Evolutionary conservation across 2,329 filamentous ascomycete genomes (phyloP).

Genomic region (Fusarium nygamai): DNA sequence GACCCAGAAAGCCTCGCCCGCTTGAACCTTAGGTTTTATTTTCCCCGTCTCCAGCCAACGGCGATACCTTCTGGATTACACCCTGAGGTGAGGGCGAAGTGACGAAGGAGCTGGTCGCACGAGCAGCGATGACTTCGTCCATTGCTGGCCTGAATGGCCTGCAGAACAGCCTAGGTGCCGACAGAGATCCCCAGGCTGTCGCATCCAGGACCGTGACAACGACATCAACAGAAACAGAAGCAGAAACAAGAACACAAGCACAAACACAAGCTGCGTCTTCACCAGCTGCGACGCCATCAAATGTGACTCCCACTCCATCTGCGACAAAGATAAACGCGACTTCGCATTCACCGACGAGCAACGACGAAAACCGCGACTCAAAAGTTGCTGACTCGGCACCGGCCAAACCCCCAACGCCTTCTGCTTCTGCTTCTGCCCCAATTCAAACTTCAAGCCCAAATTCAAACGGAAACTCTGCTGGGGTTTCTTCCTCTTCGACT

Average conservation of each 20-base stretch:
- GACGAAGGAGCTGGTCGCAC: conserved; percentile 66
- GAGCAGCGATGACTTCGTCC: conserved; percentile 71
- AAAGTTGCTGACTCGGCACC: conserved; percentile 17
- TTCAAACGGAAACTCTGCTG: conserved; percentile 5
- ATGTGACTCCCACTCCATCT: conserved; percentile 20
- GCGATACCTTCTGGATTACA: conserved; percentile 28
- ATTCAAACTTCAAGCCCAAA: conserved; percentile 4
- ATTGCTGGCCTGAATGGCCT: conserved; percentile 53
- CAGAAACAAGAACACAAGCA: not conserved
- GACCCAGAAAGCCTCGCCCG: conserved; percentile 44
- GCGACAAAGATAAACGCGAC: conserved; percentile 19
- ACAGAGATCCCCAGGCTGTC: conserved; percentile 38
- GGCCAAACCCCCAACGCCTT: not conserved
- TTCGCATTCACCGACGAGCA: conserved; percentile 21
- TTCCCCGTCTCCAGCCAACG: conserved; percentile 37
- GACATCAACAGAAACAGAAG: conserved; percentile 8
- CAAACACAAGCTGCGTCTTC: conserved; percentile 6
- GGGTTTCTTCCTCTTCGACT: not conserved
- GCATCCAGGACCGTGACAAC: conserved; percentile 26
- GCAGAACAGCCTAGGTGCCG: conserved; percentile 32
- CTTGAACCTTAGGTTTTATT: conserved; percentile 39
- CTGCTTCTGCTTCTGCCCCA: conserved; percentile 7
- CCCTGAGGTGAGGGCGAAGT: conserved; percentile 41
- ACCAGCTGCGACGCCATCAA: conserved; percentile 12
- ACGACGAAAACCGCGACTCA: conserved; percentile 24